Base-by-base conservation (phyloP, 2,329 filamentous ascomycete genomes). In the Cytospora chrysosperma region DNA sequence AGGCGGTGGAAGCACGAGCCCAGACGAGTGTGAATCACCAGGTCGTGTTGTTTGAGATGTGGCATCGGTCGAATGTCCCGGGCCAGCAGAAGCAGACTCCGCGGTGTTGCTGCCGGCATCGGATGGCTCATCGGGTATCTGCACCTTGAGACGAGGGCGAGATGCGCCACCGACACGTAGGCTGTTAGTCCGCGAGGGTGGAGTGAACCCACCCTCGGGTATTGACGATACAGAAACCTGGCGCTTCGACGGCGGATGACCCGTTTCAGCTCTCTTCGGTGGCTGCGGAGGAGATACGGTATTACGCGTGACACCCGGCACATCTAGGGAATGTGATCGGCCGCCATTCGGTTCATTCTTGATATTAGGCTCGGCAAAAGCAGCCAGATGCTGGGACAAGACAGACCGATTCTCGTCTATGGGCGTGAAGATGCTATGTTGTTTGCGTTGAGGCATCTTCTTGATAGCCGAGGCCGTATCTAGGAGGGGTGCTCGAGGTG, bases 361-460 rank as follows among this genome's bases (percentile, higher is more conserved):
- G 68, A 69, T 61, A 30, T 28, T 72, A 59, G 81, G 75, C 56
- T 87, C 86, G 12, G 86, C 82, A 68, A 90, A 89, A 1, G 85
- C 85, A 19, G 86, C 88, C 67, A 91, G 88, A 74, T 97, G 93
- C 68, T 94, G 91, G 15, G 92, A 92, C 51, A 97, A 78, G 64
- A 97, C 89, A 1, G 93, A 97, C 56, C 91, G 86, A 70, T 90
- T 93, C 73, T 97, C 93, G 71, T 98, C 95, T 67, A 99, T 96
- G 0, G 95, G 95, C 0, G 95, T 99, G 73, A 98, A 98, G 65
- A 99, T 98, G 75, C 93, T 97, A 73, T 93, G 89, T 26, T 89
- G 89, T 74, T 93, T 93, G 37, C 91, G 88, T 71, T 89, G 90
- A 2, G 89, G 88, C 67, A 91, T 79, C 69, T 85, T 86, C 75